Conservation (phyloP, 331 rosid genomes). For the Erythrophleum ivorense region DNA sequence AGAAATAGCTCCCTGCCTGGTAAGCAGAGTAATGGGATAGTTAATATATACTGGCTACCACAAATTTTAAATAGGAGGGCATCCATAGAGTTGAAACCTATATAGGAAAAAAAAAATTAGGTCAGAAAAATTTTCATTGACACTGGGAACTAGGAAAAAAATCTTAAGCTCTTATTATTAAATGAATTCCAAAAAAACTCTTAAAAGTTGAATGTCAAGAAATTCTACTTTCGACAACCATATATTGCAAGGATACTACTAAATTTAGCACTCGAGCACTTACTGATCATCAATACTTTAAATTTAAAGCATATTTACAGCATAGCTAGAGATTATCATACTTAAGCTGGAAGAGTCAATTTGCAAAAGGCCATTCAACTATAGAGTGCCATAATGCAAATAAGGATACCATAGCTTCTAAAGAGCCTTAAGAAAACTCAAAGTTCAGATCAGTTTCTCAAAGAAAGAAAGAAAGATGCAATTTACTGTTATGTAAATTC, state of each 20-base stretch:
- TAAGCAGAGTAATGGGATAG: constrained; percentile 24
- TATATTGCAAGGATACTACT: background rate
- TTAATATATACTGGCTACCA: constrained; percentile 5
- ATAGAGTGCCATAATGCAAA: too few relatives aligned
- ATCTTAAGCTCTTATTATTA: background rate
- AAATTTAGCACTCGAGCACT: background rate
- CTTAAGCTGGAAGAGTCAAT: too few relatives aligned
- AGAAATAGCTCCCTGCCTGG: constrained; percentile 71
- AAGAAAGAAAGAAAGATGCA: too few relatives aligned
- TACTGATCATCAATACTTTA: background rate
- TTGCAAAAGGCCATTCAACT: too few relatives aligned
- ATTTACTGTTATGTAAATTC: too few relatives aligned
- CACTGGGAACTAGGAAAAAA: background rate
- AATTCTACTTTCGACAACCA: background rate
- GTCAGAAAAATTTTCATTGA: background rate
- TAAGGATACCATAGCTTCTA: too few relatives aligned
- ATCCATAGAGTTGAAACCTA: background rate
- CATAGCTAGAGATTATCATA: too few relatives aligned
- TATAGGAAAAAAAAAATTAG: background rate
- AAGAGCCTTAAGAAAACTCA: too few relatives aligned
- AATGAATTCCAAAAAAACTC: background rate
- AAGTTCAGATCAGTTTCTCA: too few relatives aligned
- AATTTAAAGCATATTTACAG: background rate
- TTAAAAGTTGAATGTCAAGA: background rate
- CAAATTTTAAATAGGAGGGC: background rate